Evolutionary conservation across 2,329 filamentous ascomycete genomes (phyloP).

Genomic region (Diplocarpon mali): DNA sequence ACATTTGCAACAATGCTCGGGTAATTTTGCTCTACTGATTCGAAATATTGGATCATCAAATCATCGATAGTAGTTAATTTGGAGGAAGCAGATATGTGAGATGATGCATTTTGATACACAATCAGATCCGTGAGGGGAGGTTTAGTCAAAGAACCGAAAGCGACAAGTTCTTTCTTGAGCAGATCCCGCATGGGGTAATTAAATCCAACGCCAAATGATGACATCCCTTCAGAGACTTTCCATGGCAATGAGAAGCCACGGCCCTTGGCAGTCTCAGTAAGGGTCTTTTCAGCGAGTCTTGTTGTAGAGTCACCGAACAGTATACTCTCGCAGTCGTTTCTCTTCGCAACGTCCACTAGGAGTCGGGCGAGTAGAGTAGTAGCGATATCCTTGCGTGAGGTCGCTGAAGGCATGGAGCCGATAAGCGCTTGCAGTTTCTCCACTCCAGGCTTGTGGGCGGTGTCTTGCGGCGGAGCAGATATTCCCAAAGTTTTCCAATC

Average conservation of each 20-base stretch:
- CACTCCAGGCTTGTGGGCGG: conserved; percentile 17
- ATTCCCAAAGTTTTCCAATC: conserved; percentile 40
- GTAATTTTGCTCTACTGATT: conserved; percentile 73
- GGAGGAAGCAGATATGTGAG: conserved; percentile 23
- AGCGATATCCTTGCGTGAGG: conserved; percentile 64
- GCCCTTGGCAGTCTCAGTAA: conserved; percentile 84
- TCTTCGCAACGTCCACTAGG: conserved; percentile 53
- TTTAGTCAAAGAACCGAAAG: conserved; percentile 47
- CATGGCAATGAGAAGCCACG: conserved; percentile 75
- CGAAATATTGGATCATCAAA: conserved; percentile 82
- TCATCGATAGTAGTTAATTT: conserved; percentile 83
- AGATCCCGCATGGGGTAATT: conserved; percentile 80
- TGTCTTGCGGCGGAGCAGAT: conserved; percentile 6
- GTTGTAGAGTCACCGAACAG: conserved; percentile 83
- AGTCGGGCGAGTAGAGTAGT: conserved; percentile 61
- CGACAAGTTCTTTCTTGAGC: conserved; percentile 66
- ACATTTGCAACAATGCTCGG: conserved; percentile 92
- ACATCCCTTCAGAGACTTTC: conserved; percentile 63
- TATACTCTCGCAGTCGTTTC: conserved; percentile 53
- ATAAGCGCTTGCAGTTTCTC: conserved; percentile 38
- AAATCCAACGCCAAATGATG: conserved; percentile 30
- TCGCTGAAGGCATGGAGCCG: conserved; percentile 54
- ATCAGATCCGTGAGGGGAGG: conserved; percentile 41
- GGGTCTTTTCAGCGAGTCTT: conserved; percentile 71
- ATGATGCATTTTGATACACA: conserved; percentile 30